Percentiles rank a stretch among this genome's conserved stretches.
Evolutionary conservation across 2,329 filamentous ascomycete species (phyloP).

Genomic region (Calonectria honghensis): DNA sequence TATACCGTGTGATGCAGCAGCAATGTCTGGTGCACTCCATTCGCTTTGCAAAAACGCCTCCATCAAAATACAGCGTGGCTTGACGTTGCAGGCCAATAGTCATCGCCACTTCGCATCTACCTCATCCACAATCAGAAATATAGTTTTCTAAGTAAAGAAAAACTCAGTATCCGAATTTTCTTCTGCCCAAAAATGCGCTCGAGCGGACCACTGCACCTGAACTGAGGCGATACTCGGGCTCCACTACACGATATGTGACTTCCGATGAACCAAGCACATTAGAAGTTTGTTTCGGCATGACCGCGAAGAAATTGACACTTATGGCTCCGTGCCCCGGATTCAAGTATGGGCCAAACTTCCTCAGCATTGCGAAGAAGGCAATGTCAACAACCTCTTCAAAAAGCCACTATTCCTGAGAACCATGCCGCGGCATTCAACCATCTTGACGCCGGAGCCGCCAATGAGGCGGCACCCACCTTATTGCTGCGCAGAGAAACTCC

Average conservation of each 20-base stretch:
- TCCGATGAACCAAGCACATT: slow-evolving; percentile 10
- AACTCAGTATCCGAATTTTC: neutral
- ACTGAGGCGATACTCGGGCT: neutral
- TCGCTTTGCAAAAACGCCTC: neutral
- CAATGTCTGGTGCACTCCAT: neutral
- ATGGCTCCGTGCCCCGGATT: neutral
- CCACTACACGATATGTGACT: slow-evolving; percentile 12
- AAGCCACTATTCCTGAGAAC: neutral
- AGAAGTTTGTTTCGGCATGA: slow-evolving; percentile 21
- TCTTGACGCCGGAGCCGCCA: neutral
- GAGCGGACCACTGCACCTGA: neutral
- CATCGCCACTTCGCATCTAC: too few relatives aligned
- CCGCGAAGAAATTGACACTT: slow-evolving; percentile 12
- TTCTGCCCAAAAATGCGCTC: neutral
- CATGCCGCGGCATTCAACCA: neutral
- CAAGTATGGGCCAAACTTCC: neutral
- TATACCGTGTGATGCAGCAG: neutral
- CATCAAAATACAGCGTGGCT: too few relatives aligned
- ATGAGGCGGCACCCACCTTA: neutral
- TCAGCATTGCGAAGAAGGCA: neutral
- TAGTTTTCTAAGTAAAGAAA: neutral
- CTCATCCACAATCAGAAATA: neutral
- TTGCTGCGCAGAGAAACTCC: slow-evolving; percentile 1
- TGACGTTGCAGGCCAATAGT: neutral
- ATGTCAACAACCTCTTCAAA: neutral